phyloP scores from a whole-genome alignment of 768 basidiomycete genomes.

The Psilocybe azurescens region DNA sequence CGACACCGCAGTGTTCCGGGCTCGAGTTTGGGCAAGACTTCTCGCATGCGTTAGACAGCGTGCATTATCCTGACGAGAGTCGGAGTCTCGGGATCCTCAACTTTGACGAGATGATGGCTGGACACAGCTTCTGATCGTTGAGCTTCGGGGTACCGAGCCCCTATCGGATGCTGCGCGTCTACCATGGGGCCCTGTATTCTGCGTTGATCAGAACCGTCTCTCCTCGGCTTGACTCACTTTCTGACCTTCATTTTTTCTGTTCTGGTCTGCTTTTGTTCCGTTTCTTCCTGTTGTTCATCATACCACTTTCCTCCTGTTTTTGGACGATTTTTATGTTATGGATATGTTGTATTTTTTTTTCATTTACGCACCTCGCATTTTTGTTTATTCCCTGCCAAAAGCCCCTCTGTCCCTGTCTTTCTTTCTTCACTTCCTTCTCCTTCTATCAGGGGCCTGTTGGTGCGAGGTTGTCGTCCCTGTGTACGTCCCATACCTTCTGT shows the following conservation, averaged over 20 bases:
- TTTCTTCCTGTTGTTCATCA: slow-evolving; percentile 13
- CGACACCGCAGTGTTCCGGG: slow-evolving; percentile 25
- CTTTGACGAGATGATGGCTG: slow-evolving; percentile 51
- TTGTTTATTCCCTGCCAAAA: neutral
- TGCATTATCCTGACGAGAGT: slow-evolving; percentile 28
- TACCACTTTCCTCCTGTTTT: slow-evolving; percentile 9
- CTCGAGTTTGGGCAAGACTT: slow-evolving; percentile 39
- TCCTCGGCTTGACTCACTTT: slow-evolving; percentile 10
- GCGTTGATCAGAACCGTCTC: slow-evolving; percentile 6
- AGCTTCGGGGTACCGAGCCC: neutral
- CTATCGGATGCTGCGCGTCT: slow-evolving; percentile 43
- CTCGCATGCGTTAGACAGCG: slow-evolving; percentile 32
- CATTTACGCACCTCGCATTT: slow-evolving; percentile 7
- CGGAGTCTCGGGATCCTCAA: slow-evolving; percentile 33
- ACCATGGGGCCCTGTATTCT: slow-evolving; percentile 22
- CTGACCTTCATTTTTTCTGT: slow-evolving; percentile 34
- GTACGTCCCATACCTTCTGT: slow-evolving; percentile 19
- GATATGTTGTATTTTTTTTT: slow-evolving; percentile 10
- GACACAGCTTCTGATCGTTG: slow-evolving; percentile 32
- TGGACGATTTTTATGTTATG: slow-evolving; percentile 7
- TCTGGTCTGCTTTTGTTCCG: slow-evolving; percentile 19
- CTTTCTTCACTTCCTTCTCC: slow-evolving; percentile 11
- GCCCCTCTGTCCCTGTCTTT: slow-evolving; percentile 6
- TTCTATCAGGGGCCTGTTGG: slow-evolving; percentile 9
- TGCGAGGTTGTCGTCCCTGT: slow-evolving; percentile 16